phyloP scores from a whole-genome alignment of 139 green algal species.

The Chlamydomonas asymmetrica region DNA sequence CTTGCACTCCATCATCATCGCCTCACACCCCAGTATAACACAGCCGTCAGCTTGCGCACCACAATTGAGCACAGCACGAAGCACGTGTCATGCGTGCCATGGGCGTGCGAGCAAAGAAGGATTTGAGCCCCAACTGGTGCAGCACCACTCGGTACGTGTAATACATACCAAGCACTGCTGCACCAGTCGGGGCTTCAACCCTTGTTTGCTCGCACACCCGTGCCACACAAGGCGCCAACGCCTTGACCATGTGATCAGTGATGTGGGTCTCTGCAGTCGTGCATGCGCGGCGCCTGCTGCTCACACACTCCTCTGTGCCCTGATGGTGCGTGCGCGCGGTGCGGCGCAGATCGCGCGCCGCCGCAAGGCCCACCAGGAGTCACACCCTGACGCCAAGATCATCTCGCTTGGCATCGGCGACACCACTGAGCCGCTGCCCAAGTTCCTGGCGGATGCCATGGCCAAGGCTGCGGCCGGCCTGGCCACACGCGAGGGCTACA shows the following conservation, averaged over 20 bases:
- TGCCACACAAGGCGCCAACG: not conserved
- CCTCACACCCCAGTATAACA: no score
- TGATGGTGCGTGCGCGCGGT: no score
- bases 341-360: conserved; percentile 90
- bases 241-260: no score
- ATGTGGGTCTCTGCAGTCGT: no score
- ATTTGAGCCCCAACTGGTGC: no score
- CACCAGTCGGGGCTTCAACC: not conserved
- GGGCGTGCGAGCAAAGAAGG: no score
- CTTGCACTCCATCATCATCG: no score
- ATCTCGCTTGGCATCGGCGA: conserved; percentile 98
- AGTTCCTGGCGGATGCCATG: conserved; percentile 86
- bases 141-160: not conserved
- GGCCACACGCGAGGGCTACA: conserved; percentile 92
- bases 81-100: not conserved
- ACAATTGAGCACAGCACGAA: not conserved
- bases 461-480: conserved; percentile 78
- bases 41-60: not conserved
- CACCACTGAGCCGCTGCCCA: conserved; percentile 97
- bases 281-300: no score
- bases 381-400: conserved; percentile 87
- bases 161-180: not conserved
- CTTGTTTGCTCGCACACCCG: not conserved
- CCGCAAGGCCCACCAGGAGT: conserved; percentile 87
- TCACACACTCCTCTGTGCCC: no score